phyloP scores from a whole-genome alignment of 192 early-diverging fungal genomes.

The Podila horticola region DNA sequence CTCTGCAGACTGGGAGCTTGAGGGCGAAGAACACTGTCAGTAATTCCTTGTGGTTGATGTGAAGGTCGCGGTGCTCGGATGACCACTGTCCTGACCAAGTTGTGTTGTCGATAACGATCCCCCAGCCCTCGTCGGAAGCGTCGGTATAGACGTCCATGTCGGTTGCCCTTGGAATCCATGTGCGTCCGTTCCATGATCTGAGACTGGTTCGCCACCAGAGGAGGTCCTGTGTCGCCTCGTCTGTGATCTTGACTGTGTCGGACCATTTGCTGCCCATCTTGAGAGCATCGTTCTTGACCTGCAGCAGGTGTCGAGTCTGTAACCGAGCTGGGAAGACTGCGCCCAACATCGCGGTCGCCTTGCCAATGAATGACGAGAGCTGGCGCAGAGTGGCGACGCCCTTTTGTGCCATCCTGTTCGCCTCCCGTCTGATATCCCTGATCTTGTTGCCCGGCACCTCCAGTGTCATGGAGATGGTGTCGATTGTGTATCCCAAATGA shows the following conservation, averaged over 20 bases:
- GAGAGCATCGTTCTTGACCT: conserved; percentile 36
- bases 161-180: conserved; percentile 14
- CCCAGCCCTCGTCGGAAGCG: conserved; percentile 41
- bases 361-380: conserved; percentile 31
- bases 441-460: neutral
- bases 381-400: conserved; percentile 17
- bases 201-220: conserved; percentile 16
- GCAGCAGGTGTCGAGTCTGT: conserved; percentile 16
- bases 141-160: conserved; percentile 24
- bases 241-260: neutral
- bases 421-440: neutral
- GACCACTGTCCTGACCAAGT: neutral
- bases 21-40: too few species aligned
- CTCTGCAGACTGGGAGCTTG: neutral
- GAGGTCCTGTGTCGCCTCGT: conserved; percentile 10
- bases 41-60: conserved; percentile 24
- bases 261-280: conserved; percentile 11
- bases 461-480: conserved; percentile 24
- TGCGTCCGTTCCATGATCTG: conserved; percentile 33
- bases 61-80: neutral
- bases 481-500: conserved; percentile 28
- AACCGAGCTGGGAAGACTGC: conserved; percentile 45
- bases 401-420: conserved; percentile 1
- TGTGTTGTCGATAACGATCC: conserved; percentile 3
- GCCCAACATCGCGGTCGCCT: conserved; percentile 20